Evolutionary conservation across 1,139 yeast genomes (phyloP).

Genomic region (Martiniozyma asiatica): DNA sequence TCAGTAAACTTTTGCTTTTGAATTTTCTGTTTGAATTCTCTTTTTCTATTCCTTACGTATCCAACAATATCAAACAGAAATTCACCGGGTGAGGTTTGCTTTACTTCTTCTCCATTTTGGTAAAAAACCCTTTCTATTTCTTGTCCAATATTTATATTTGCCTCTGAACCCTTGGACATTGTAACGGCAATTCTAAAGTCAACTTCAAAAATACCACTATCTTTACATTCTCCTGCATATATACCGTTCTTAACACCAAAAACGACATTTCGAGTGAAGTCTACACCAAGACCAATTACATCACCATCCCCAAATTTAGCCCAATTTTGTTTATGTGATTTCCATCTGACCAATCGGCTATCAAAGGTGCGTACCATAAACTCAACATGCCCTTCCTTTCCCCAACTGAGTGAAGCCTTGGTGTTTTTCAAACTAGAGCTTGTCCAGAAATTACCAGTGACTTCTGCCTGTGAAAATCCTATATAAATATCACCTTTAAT

Average conservation of each 20-base stretch:
- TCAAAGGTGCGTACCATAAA: neutral
- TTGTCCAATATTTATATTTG: too few relatives aligned
- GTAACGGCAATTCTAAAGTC: conserved; percentile 38
- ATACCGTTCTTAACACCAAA: conserved; percentile 82
- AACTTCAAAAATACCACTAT: neutral
- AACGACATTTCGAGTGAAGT: conserved; percentile 48
- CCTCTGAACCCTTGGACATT: too few relatives aligned
- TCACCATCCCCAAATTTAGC: conserved; percentile 42
- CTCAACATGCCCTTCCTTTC: conserved; percentile 1
- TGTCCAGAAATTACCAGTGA: neutral
- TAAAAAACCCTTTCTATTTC: too few relatives aligned
- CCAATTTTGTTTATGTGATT: conserved; percentile 1
- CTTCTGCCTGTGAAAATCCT: neutral
- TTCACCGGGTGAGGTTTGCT: too few relatives aligned
- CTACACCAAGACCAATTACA: conserved; percentile 74
- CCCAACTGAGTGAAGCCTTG: conserved; percentile 20
- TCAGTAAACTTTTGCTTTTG: conserved; percentile 7
- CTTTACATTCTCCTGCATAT: conserved; percentile 37
- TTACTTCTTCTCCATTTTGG: too few relatives aligned
- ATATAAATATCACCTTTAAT: conserved; percentile 20
- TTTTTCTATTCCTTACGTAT: conserved; percentile 39
- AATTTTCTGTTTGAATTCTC: conserved; percentile 14
- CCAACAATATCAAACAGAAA: conserved; percentile 64
- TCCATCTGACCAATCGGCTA: neutral
- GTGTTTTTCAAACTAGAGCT: conserved; percentile 21